Percentiles rank a stretch among this genome's conserved stretches.
Conservation (phyloP, 1,139 yeast genomes). For the Kurtzmaniella quercitrusa region DNA sequence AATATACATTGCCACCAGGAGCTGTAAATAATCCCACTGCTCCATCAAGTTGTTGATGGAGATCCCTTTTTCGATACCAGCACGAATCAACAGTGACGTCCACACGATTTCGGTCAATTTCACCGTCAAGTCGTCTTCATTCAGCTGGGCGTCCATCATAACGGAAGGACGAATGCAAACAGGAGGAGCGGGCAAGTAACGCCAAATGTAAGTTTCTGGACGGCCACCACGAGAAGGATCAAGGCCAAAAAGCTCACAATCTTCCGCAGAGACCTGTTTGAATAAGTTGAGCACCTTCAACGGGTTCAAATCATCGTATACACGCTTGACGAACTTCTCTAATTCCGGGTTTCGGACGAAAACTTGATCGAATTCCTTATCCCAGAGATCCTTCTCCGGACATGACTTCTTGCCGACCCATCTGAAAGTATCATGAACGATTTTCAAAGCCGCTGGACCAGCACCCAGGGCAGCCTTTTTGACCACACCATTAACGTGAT, state of each 20-base stretch:
- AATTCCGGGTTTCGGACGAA: conserved; percentile 76
- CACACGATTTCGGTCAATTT: conserved; percentile 95
- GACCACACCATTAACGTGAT: conserved; percentile 91
- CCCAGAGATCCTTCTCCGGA: conserved; percentile 84
- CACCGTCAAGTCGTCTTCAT: conserved; percentile 96
- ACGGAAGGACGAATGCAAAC: conserved; percentile 98
- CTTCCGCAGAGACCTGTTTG: conserved; percentile 78
- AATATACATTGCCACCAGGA: conserved; percentile 95
- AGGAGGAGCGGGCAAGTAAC: conserved; percentile 97
- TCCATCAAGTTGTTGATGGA: conserved; percentile 92
- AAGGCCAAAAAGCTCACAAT: conserved; percentile 89
- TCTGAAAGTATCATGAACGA: conserved; percentile 92
- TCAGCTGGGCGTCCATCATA: conserved; percentile 87
- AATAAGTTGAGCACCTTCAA: conserved; percentile 82
- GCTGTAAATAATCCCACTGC: conserved; percentile 96
- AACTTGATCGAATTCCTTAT: conserved; percentile 74
- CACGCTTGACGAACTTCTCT: conserved; percentile 80
- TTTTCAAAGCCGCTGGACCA: conserved; percentile 88
- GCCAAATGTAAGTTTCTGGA: conserved; percentile 96
- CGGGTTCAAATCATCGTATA: conserved; percentile 93
- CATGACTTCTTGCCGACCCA: conserved; percentile 91
- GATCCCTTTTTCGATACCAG: conserved; percentile 93
- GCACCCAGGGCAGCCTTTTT: conserved; percentile 94
- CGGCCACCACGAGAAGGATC: conserved; percentile 86
- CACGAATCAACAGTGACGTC: conserved; percentile 88